Evolutionary conservation across 2,329 filamentous ascomycete genomes (phyloP).

Genomic region (Penicillium sp.): DNA sequence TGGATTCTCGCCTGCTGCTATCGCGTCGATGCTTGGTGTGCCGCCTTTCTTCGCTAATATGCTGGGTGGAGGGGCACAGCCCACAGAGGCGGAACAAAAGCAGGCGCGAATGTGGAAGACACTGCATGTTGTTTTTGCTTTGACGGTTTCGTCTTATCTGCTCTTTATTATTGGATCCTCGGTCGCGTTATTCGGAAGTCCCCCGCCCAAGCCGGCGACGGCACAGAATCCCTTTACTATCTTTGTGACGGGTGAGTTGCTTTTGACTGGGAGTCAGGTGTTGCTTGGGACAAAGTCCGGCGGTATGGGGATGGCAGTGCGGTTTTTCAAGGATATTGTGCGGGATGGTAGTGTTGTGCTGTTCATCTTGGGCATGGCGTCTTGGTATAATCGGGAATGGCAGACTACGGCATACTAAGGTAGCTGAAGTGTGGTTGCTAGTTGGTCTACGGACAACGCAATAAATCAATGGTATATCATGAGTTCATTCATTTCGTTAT

Average conservation of each 20-base stretch:
- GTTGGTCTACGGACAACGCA: slow-evolving; percentile 9
- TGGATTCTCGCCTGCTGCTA: slow-evolving; percentile 25
- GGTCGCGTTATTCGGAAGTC: slow-evolving; percentile 37
- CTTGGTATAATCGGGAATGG: slow-evolving; percentile 41
- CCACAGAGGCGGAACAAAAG: slow-evolving; percentile 37
- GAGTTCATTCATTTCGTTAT: slow-evolving; percentile 6
- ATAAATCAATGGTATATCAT: slow-evolving; percentile 2
- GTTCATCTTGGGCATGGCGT: slow-evolving; percentile 44
- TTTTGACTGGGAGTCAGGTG: slow-evolving; percentile 40
- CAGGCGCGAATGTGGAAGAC: slow-evolving; percentile 51
- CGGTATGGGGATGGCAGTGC: slow-evolving; percentile 34
- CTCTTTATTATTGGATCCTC: slow-evolving; percentile 37
- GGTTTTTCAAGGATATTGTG: slow-evolving; percentile 39
- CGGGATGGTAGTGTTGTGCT: slow-evolving; percentile 46
- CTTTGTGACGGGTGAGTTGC: slow-evolving; percentile 47
- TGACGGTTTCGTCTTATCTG: slow-evolving; percentile 55
- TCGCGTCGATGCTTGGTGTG: slow-evolving; percentile 45
- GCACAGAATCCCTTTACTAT: slow-evolving; percentile 45
- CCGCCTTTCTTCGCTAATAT: slow-evolving; percentile 41
- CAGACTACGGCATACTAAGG: slow-evolving; percentile 12
- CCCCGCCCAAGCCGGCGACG: slow-evolving; percentile 45
- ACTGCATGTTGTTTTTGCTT: slow-evolving; percentile 56
- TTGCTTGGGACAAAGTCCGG: slow-evolving; percentile 28
- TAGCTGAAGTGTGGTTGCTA: neutral
- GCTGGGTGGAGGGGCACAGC: slow-evolving; percentile 38